These are phyloP conservation scores for Schoenoplectus tabernaemontani DNA, from an alignment of 202 grass and related monocot species.

Conservation along the genomic window DNA sequence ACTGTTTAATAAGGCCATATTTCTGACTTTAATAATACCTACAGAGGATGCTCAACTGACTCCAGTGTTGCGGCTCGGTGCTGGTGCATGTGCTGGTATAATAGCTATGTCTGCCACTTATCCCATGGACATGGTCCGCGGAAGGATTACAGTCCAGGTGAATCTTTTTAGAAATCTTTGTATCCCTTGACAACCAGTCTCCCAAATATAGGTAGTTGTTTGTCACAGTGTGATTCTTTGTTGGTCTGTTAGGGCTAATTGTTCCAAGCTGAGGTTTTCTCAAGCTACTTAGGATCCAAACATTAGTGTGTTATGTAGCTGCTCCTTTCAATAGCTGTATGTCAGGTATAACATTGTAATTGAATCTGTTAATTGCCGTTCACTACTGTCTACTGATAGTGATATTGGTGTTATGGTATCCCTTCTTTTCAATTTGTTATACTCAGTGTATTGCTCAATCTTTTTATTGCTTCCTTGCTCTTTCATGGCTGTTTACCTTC, in stretches of 20 bases:
- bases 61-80: conserved; percentile 90
- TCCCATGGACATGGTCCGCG: conserved; percentile 99
- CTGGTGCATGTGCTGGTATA: conserved; percentile 96
- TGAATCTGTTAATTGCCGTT: neutral
- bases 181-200: neutral
- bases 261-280: conserved; percentile 2
- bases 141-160: conserved; percentile 96
- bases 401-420: neutral
- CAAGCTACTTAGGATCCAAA: neutral
- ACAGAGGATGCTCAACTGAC: conserved; percentile 85
- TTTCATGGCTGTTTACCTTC: neutral
- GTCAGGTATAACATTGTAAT: neutral
- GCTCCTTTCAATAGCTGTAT: neutral
- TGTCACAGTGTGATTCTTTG: neutral
- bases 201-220: neutral
- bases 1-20: neutral
- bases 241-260: neutral
- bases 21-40: conserved; percentile 17
- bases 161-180: neutral
- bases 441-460: neutral
- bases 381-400: neutral
- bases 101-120: conserved; percentile 99
- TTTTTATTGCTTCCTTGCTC: neutral
- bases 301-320: neutral
- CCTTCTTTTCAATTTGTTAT: neutral